Evolutionary conservation across 2,329 filamentous ascomycete species (phyloP), one percentile per base, ranked within the genome.

Genomic region (Botrytis aclada): DNA sequence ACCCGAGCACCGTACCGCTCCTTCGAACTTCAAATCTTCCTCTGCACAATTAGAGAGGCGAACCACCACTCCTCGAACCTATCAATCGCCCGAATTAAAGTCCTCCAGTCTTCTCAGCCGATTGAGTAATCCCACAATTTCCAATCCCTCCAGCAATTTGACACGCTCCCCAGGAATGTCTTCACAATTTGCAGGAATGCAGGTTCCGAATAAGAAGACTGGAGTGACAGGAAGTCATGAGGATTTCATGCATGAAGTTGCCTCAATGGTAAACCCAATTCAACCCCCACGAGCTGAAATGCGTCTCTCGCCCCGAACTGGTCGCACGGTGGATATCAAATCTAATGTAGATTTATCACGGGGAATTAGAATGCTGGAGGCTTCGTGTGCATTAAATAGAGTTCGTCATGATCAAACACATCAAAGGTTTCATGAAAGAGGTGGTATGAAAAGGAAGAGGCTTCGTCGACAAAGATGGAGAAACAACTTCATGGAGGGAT

Each of bases 371-470:
- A 54, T 78, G 73, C 75, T 90, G 75, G 83, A 84, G 34, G 78
- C 80, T 20, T 75, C 83, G 70, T 83, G 85, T 76, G 77, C 79
- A 58, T 81, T 83, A 78, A 94, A 95, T 79, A 84, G 82, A 61
- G 83, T 96, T 69, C 84, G 82, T 76, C 73, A 66, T 4, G 89
- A 93, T 77, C 84, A 84, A 70, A 81, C 82, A 32, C 81, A 78
- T 75, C 93, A 96, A 83, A 85, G 85, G 75, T 93, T 89, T 78
- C 91, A 97, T 82, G 93, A 96, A 85, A 84, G 93, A 64, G 87
- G 87, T 0, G 93, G 93, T 3, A 79, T 93, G 79, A 94, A 92
- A 87, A 87, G 90, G 82, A 97, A 96, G 88, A 87, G 93, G 78
- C 82, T 94, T 77, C 85, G 84, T 81, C 90, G 88, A 74, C 85